Conservation (phyloP, 768 basidiomycete genomes). For the Cyclocybe aegerita region DNA sequence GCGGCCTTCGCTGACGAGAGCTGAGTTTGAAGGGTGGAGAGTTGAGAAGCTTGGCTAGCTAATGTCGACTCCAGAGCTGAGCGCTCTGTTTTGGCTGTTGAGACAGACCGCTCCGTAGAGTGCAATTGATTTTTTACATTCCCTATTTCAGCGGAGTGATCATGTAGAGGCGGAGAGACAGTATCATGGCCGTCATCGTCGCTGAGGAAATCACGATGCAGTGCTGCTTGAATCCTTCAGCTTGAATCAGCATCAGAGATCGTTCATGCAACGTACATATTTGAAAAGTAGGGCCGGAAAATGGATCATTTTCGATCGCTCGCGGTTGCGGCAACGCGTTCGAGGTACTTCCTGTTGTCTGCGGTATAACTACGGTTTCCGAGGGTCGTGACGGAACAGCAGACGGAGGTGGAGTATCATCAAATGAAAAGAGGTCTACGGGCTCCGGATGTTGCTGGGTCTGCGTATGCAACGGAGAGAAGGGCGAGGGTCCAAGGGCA, state of each 20-base stretch:
- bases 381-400: conserved; percentile 41
- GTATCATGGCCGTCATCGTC: conserved; percentile 66
- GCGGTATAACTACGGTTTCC: conserved; percentile 29
- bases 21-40: conserved; percentile 80
- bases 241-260: neutral
- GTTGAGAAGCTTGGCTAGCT: conserved; percentile 67
- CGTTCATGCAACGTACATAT: conserved; percentile 22
- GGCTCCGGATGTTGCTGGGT: conserved; percentile 44
- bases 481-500: conserved; percentile 36
- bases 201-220: conserved; percentile 58
- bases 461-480: conserved; percentile 30
- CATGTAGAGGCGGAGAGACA: conserved; percentile 54
- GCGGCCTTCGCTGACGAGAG: conserved; percentile 80
- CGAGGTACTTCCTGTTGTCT: conserved; percentile 26
- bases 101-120: conserved; percentile 74
- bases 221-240: conserved; percentile 7
- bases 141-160: conserved; percentile 83
- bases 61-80: conserved; percentile 61
- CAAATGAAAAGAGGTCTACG: conserved; percentile 49
- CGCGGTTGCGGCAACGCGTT: conserved; percentile 21
- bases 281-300: conserved; percentile 36
- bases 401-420: conserved; percentile 53
- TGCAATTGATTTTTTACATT: conserved; percentile 83
- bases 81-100: conserved; percentile 66
- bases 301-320: conserved; percentile 44